phyloP scores from a whole-genome alignment of 2,329 filamentous ascomycete genomes.

The Akanthomyces muscarius region DNA sequence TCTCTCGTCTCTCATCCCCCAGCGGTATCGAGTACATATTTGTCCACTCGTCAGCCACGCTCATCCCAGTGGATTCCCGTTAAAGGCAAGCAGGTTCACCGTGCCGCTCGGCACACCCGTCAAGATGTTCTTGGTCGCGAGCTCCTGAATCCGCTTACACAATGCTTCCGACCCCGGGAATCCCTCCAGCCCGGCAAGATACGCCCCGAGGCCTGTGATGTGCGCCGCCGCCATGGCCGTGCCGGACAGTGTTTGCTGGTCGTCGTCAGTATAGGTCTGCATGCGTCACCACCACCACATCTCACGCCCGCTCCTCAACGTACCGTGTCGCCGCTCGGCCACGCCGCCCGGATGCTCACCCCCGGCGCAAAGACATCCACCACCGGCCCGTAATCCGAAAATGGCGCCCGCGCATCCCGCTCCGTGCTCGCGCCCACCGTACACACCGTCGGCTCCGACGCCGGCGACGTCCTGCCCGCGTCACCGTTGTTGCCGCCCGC shows the following conservation, averaged over 20 bases:
- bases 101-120: conserved; percentile 37
- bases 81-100: conserved; percentile 50
- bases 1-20: too few species aligned
- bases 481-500: conserved; percentile 40
- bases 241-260: conserved; percentile 35
- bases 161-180: conserved; percentile 41
- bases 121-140: conserved; percentile 38
- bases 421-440: conserved; percentile 21
- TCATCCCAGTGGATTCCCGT: conserved; percentile 32
- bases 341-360: conserved; percentile 39
- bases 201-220: conserved; percentile 36
- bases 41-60: too few species aligned
- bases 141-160: conserved; percentile 40
- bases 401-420: conserved; percentile 35
- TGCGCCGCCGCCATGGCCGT: conserved; percentile 46
- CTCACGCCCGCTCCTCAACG: conserved; percentile 10
- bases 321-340: conserved; percentile 36
- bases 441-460: conserved; percentile 22
- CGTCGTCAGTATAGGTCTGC: neutral
- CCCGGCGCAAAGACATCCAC: conserved; percentile 48
- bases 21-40: too few species aligned
- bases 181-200: conserved; percentile 15
- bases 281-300: too few species aligned
- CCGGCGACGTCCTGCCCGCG: conserved; percentile 21
- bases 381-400: conserved; percentile 40